Percentiles rank a stretch among this genome's conserved stretches.
phyloP scores from a whole-genome alignment of 352 stramenopile genomes.

The Pythium aristosporum region DNA sequence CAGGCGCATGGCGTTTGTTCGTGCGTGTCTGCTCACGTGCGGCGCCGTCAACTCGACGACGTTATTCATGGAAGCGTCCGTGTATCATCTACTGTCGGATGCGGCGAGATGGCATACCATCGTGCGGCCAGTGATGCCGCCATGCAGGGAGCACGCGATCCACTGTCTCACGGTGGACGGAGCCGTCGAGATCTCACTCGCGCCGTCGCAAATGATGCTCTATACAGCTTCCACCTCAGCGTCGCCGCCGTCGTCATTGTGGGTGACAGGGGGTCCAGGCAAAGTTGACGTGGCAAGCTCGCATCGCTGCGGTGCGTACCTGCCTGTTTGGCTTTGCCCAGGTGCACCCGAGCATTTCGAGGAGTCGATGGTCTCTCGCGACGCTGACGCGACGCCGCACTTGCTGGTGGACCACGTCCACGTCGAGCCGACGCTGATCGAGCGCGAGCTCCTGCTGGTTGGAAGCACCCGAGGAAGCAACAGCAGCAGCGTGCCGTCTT shows the following conservation, averaged over 20 bases:
- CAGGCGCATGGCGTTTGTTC: slow-evolving; percentile 50
- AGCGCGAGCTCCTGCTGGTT: slow-evolving; percentile 60
- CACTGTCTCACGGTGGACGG: slow-evolving; percentile 44
- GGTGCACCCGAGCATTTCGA: slow-evolving; percentile 48
- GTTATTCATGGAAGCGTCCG: slow-evolving; percentile 65
- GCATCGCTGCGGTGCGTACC: slow-evolving; percentile 53
- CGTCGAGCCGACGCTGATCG: slow-evolving; percentile 55
- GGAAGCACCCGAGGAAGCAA: neutral
- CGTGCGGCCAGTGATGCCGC: slow-evolving; percentile 29
- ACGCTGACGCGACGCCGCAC: slow-evolving; percentile 49
- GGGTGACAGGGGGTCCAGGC: neutral
- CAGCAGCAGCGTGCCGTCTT: slow-evolving; percentile 3
- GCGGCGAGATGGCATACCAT: slow-evolving; percentile 28
- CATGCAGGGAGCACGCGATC: slow-evolving; percentile 51
- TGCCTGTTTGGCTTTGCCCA: slow-evolving; percentile 58
- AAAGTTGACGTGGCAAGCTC: slow-evolving; percentile 14
- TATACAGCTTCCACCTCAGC: neutral
- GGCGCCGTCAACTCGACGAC: slow-evolving; percentile 59
- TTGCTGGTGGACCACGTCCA: slow-evolving; percentile 56
- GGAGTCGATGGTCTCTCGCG: slow-evolving; percentile 58
- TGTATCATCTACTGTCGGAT: slow-evolving; percentile 45
- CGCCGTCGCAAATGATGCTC: slow-evolving; percentile 41
- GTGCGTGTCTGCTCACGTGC: slow-evolving; percentile 45
- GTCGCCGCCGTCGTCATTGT: neutral
- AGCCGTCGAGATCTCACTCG: slow-evolving; percentile 46